These are phyloP conservation scores for Kwoniella dendrophila DNA, from an alignment of 768 basidiomycete species.

Conservation along the genomic window DNA sequence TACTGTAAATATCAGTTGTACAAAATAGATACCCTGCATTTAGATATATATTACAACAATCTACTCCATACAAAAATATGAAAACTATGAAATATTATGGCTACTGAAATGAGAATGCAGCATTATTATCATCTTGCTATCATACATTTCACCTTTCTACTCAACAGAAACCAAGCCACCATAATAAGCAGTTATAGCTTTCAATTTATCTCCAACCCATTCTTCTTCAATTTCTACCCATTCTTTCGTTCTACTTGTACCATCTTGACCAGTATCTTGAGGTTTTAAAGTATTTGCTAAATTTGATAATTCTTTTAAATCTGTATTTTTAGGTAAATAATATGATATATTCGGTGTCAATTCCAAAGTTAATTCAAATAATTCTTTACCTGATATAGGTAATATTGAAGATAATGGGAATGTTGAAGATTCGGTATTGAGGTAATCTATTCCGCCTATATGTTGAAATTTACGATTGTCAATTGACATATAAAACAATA, in stretches of 20 bases:
- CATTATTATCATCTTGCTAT: too few relatives aligned
- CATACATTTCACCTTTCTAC: neutral
- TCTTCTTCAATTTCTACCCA: constrained; percentile 90
- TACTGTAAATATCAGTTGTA: neutral
- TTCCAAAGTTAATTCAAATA: constrained; percentile 71
- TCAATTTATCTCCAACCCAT: constrained; percentile 92
- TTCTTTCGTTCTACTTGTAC: constrained; percentile 57
- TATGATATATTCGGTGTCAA: constrained; percentile 84
- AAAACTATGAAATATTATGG: neutral
- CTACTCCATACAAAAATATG: neutral
- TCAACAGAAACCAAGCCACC: constrained; percentile 67
- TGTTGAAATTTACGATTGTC: neutral
- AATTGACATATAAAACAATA: constrained; percentile 30
- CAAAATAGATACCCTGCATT: constrained; percentile 1
- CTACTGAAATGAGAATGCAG: too few relatives aligned
- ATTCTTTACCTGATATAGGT: constrained; percentile 78
- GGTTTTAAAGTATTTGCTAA: constrained; percentile 56
- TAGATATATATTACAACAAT: constrained; percentile 1
- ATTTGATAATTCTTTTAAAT: constrained; percentile 69
- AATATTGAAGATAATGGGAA: constrained; percentile 73
- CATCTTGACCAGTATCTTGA: constrained; percentile 17
- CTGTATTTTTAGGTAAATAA: constrained; percentile 81
- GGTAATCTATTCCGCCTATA: constrained; percentile 52
- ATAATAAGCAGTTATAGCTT: constrained; percentile 91
- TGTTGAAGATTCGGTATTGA: constrained; percentile 28